Percentiles rank a stretch among this genome's conserved stretches.
Conservation (phyloP, 1,139 yeast genomes). For the Kodamaea arcana region DNA sequence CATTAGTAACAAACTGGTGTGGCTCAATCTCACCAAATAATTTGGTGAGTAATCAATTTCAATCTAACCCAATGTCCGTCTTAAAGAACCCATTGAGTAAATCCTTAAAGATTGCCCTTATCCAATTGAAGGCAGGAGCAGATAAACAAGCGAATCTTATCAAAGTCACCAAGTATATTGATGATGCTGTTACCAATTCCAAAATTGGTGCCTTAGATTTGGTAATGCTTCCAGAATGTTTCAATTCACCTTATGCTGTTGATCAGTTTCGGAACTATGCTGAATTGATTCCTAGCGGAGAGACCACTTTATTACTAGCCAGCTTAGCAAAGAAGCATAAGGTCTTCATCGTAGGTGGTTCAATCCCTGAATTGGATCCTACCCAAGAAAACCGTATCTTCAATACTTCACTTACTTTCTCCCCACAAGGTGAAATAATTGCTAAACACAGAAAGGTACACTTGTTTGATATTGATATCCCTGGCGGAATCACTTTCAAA, state of each 20-base stretch:
- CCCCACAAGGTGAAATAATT: conserved; percentile 65
- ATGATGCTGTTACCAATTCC: conserved; percentile 46
- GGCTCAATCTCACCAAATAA: too few relatives aligned
- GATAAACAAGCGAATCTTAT: conserved; percentile 57
- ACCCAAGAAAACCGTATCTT: conserved; percentile 54
- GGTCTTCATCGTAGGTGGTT: conserved; percentile 79
- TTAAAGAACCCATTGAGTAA: conserved; percentile 29
- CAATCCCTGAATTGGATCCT: conserved; percentile 71
- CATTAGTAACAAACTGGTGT: too few relatives aligned
- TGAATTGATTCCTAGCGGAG: conserved; percentile 68
- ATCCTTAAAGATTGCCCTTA: conserved; percentile 59
- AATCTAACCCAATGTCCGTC: conserved; percentile 13
- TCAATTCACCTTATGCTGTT: conserved; percentile 92
- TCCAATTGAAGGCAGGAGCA: conserved; percentile 72
- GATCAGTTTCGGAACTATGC: conserved; percentile 82
- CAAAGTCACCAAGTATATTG: conserved; percentile 48
- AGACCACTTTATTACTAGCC: conserved; percentile 60
- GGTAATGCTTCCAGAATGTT: conserved; percentile 85
- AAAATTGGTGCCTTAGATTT: conserved; percentile 49
- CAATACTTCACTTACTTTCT: conserved; percentile 79
- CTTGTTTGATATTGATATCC: conserved; percentile 86
- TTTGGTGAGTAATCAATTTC: not conserved
- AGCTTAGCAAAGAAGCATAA: conserved; percentile 57
- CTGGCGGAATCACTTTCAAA: conserved; percentile 80
- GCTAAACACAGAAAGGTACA: conserved; percentile 89